Evolutionary conservation across 2,329 filamentous ascomycete genomes (phyloP).

Genomic region (Sporothrix euskadiensis): DNA sequence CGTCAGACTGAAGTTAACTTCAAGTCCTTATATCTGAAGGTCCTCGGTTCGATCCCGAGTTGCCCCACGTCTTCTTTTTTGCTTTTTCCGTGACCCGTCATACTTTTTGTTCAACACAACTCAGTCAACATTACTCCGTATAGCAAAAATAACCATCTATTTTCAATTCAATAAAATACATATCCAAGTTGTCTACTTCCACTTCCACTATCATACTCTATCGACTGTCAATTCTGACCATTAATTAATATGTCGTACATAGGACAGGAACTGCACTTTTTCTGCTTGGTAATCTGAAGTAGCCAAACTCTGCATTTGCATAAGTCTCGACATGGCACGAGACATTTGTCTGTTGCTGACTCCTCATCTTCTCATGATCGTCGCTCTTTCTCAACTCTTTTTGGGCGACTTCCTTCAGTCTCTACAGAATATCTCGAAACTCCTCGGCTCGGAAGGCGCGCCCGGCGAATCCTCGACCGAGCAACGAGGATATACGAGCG

Average conservation of each 20-base stretch:
- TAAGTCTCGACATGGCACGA: not conserved
- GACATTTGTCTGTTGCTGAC: not conserved
- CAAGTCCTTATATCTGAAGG: constrained; percentile 26
- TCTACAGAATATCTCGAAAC: not conserved
- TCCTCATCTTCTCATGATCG: not conserved
- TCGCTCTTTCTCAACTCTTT: not conserved
- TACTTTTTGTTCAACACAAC: not conserved
- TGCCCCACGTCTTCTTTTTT: constrained; percentile 23
- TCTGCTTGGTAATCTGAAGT: not conserved
- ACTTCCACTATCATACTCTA: not conserved
- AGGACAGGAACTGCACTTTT: not conserved
- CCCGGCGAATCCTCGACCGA: constrained; percentile 9
- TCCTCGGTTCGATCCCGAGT: constrained; percentile 30
- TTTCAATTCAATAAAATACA: too few species aligned
- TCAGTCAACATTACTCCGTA: too few species aligned
- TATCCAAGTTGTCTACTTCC: too few species aligned
- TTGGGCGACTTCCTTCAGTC: not conserved
- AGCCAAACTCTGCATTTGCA: not conserved
- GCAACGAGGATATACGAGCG: constrained; percentile 9
- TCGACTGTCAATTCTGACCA: not conserved
- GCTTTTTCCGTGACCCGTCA: not conserved
- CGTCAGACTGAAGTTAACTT: constrained; percentile 28
- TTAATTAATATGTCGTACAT: not conserved
- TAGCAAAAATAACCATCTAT: too few species aligned
- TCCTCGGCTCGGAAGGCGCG: constrained; percentile 21